Conservation (phyloP, 2,329 filamentous ascomycete species). For the Aspergillus novoparasiticus region DNA sequence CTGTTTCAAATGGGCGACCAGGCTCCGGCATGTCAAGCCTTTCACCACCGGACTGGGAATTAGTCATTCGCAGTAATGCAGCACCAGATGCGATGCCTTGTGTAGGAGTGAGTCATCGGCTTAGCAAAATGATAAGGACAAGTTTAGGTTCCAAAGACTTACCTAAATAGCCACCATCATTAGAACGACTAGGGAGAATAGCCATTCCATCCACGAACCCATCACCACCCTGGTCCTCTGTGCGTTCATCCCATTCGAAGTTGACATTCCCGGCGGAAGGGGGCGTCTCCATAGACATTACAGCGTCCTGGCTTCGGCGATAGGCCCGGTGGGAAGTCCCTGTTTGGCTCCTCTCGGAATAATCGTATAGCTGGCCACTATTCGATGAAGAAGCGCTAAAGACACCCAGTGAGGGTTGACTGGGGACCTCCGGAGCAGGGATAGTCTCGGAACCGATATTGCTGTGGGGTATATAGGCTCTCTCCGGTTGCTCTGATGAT, state of each 20-base stretch:
- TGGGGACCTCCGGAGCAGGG: background rate
- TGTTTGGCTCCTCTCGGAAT: background rate
- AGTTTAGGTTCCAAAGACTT: background rate
- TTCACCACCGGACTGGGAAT: background rate
- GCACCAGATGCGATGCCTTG: background rate
- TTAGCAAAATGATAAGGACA: background rate
- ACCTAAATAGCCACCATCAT: background rate
- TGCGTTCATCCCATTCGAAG: background rate
- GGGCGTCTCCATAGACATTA: background rate
- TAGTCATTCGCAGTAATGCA: background rate
- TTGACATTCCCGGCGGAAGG: background rate
- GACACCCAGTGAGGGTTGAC: background rate
- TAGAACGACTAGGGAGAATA: background rate
- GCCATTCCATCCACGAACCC: background rate
- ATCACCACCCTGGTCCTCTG: background rate
- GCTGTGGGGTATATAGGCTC: background rate
- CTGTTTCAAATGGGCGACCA: background rate
- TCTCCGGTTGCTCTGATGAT: background rate
- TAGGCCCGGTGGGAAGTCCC: background rate
- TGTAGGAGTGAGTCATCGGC: background rate
- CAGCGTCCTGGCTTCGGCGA: background rate
- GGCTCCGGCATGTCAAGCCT: background rate
- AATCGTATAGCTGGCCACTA: background rate
- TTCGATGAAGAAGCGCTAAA: background rate
- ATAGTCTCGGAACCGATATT: background rate